These are phyloP conservation scores for Berberis vulgaris DNA, from an alignment of 164 flowering plant species.

Conservation along the genomic window DNA sequence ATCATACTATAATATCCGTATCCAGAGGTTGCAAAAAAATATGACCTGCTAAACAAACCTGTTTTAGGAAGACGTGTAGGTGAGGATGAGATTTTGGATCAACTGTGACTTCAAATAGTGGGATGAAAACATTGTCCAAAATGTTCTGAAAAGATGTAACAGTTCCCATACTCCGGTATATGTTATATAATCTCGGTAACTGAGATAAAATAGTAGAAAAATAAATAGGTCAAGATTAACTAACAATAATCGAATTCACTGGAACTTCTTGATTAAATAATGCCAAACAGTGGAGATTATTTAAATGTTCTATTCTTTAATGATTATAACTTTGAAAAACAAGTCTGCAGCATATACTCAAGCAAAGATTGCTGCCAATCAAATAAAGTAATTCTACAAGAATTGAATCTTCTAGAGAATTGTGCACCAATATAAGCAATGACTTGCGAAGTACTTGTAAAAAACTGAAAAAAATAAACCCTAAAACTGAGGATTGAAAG, in stretches of 20 bases:
- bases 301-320: too few relatives aligned
- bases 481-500: too few relatives aligned
- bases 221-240: neutral
- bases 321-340: too few relatives aligned
- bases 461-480: too few relatives aligned
- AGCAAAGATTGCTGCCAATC: too few relatives aligned
- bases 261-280: neutral
- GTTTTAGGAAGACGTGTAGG: conserved; percentile 84
- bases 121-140: conserved; percentile 92
- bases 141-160: conserved; percentile 98
- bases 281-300: neutral
- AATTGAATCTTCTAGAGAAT: too few relatives aligned
- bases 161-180: conserved; percentile 97
- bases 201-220: neutral
- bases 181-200: conserved; percentile 43
- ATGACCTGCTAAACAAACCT: conserved; percentile 34
- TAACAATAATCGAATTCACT: neutral
- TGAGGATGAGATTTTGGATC: conserved; percentile 98
- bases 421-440: too few relatives aligned
- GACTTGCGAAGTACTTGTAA: too few relatives aligned
- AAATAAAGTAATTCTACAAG: too few relatives aligned
- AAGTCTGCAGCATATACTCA: too few relatives aligned
- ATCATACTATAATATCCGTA: neutral
- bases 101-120: conserved; percentile 92
- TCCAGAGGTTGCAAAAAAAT: neutral